phyloP scores from a whole-genome alignment of 2,329 filamentous ascomycete genomes.

The Mycosphaerella sp. region DNA sequence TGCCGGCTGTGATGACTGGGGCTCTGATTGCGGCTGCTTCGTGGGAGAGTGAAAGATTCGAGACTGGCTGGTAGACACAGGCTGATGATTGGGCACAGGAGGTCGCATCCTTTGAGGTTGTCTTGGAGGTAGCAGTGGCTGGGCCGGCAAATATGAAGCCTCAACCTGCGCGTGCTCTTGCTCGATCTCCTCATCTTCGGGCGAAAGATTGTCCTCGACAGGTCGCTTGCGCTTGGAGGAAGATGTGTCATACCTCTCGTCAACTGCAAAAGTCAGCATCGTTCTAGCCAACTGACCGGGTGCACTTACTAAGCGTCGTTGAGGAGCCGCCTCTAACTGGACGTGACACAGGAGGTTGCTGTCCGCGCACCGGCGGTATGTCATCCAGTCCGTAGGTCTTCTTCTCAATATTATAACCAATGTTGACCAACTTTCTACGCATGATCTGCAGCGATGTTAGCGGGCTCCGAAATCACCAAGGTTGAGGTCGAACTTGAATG shows the following conservation, averaged over 20 bases:
- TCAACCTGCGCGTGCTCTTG: not conserved
- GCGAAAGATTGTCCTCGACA: slow-evolving; percentile 19
- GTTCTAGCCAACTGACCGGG: not conserved
- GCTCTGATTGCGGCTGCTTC: not conserved
- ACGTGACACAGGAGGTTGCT: not conserved
- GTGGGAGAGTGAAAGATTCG: not conserved
- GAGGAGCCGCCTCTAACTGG: slow-evolving; percentile 10
- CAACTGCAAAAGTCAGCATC: slow-evolving; percentile 11
- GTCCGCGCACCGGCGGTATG: not conserved
- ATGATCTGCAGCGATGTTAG: slow-evolving; percentile 12
- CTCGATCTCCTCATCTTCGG: slow-evolving; percentile 14
- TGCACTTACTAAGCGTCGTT: slow-evolving; percentile 16
- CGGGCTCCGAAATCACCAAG: not conserved
- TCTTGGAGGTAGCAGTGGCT: slow-evolving; percentile 3
- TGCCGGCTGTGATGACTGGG: not conserved
- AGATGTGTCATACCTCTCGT: slow-evolving; percentile 19
- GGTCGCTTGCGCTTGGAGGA: slow-evolving; percentile 31
- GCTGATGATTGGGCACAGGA: not conserved
- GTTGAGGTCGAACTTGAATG: not conserved
- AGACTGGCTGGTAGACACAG: not conserved
- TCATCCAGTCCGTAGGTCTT: slow-evolving; percentile 23
- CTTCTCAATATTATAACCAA: slow-evolving; percentile 30
- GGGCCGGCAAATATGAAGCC: slow-evolving; percentile 5
- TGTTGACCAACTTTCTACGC: slow-evolving; percentile 25
- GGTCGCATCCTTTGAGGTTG: not conserved